Conservation (phyloP, 352 stramenopile species). For the Stramenopiles sp. region DNA sequence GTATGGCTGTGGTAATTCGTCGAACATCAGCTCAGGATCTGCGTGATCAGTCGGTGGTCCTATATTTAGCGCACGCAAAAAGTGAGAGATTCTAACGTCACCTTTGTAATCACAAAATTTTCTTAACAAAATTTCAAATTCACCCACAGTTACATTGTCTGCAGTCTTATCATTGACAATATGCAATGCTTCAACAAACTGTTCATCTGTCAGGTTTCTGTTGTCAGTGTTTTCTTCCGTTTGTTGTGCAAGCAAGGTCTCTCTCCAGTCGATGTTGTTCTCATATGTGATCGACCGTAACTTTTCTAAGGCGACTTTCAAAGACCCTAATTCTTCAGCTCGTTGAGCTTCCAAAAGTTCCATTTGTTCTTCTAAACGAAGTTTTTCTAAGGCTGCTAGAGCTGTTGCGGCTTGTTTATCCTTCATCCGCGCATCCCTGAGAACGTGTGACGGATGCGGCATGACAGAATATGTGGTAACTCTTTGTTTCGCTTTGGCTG, state of each 20-base stretch:
- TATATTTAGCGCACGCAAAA: conserved; percentile 7
- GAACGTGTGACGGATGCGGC: not conserved
- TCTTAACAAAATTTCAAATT: conserved; percentile 10
- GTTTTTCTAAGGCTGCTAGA: not conserved
- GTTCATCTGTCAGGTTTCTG: conserved; percentile 3
- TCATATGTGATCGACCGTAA: not conserved
- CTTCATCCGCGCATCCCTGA: not conserved
- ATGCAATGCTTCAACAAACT: conserved; percentile 9
- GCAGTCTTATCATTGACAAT: not conserved
- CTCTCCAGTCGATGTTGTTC: not conserved
- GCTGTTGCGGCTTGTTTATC: conserved; percentile 1
- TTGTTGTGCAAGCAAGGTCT: not conserved
- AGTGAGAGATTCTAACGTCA: conserved; percentile 4
- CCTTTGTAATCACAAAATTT: conserved; percentile 13
- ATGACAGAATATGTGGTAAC: too few species aligned
- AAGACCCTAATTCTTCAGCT: not conserved
- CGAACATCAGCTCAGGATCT: conserved; percentile 38
- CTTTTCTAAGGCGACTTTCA: not conserved
- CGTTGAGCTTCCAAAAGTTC: not conserved
- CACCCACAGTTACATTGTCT: not conserved
- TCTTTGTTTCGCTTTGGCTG: too few species aligned
- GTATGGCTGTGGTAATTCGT: conserved; percentile 42
- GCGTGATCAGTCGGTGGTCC: conserved; percentile 32
- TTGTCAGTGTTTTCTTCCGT: conserved; percentile 1
- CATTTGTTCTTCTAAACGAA: not conserved